Evolutionary conservation across 1,284 basidiomycete genomes (phyloP), one percentile per base, ranked within the genome.

Genomic region (Boletellus deceptivus): DNA sequence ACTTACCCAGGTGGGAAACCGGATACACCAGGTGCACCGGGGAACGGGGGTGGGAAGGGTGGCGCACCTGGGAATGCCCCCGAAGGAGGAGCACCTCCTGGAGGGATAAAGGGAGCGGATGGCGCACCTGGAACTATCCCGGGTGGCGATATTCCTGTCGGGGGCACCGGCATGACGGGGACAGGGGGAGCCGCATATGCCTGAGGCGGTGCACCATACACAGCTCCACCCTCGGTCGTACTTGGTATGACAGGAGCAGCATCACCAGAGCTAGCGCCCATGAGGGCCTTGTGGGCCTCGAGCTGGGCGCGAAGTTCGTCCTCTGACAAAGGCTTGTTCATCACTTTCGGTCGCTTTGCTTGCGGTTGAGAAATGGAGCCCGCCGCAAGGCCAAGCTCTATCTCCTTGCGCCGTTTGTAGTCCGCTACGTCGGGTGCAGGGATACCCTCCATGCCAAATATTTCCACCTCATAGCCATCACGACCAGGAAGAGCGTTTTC

Each of bases 381-480:
- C 3, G 89, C 82, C 11, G 83, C 83, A 20, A 94, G 81, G 36
- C 94, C 94, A 10, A 92, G 81, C 67, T 96, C 93, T 55, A 93
- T 88, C 69, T 94, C 93, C 68, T 93, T 97, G 63, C 89, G 84
- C 52, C 91, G 87, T 68, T 93, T 94, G 81, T 96, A 99, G 70
- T 96, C 94, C 25, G 87, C 92, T 27, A 97, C 81, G 69, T 98
- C 96, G 35, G 91, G 90, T 6, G 89, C 90, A 6, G 95, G 95
- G 50, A 98, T 93, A 53, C 96, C 96, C 67, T 96, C 95, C 97
- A 99, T 99, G 24, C 97, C 96, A 64, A 98, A 99, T 52, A 99
- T 99, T 71, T 99, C 97, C 46, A 99, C 89, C 68, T 98, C 96
- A 65, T 98, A 98, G 2, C 95, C 93, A 72, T 98, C 96, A 37